Base-by-base conservation (phyloP, 345 rosid genomes). In the Barbarea vulgaris region DNA sequence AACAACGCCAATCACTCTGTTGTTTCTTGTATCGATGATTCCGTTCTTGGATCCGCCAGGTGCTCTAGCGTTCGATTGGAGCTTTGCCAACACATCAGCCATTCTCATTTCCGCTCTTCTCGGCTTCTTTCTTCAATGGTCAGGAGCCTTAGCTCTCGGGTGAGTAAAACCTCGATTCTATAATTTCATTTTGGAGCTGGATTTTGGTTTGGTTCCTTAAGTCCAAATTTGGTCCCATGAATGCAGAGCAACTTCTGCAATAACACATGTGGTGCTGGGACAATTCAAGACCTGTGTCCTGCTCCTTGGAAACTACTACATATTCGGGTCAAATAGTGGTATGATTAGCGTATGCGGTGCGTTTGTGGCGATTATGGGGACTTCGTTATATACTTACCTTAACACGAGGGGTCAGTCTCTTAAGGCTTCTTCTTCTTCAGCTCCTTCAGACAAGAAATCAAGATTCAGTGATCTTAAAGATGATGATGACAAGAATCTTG, bases 61-160 rank as follows among this genome's bases (percentile, higher is more conserved):
- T 11, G 91, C 90, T 51, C 73, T 95, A 18, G 80, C 91, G 24
- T 95, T 87, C 56, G 53, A 82, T 5, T 95, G 97, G 99, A 87
- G 79, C 80, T 76, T 81, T 64, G 58, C 41, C 28, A 95, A 86
- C 59, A 87, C 93, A 7, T 54, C 67, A 4, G 85, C 87, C 24
- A 90, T 95, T 74, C 84, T 95, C 27, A 1, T 77, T 33, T 95
- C 99, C 2, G 96, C 97, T 65, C 28, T 91, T 72, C 89, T 95
- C 3, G 97, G 97, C 13, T 92, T 95, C 87, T 85, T 92, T 87
- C 99, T 95, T 82, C 97, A 92, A 73, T 95, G 97, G 97, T 95
- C 97, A 0, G 99, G 97, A 53, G 97, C 99, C 62, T 85, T 92
- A 80, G 99, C 97, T 5, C 93, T 95, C 17, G 99, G 97, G 99